Evolutionary conservation across 2,329 filamentous ascomycete species (phyloP).

Genomic region (Magnaporthiopsis incrustans): DNA sequence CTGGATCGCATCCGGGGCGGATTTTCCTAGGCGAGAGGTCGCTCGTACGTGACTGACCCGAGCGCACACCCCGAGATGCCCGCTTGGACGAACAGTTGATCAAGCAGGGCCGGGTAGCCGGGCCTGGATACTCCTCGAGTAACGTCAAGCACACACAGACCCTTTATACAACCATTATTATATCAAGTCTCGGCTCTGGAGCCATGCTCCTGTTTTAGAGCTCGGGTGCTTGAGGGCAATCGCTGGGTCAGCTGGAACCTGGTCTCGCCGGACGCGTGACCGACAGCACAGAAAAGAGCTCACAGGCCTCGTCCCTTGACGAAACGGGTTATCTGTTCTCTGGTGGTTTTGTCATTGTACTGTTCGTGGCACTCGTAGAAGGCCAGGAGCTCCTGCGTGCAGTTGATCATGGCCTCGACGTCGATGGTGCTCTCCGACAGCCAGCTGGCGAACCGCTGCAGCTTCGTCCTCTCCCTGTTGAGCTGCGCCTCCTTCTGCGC

Average conservation of each 20-base stretch:
- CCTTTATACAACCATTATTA: too few relatives aligned
- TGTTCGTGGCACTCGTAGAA: slow-evolving; percentile 67
- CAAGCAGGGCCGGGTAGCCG: too few relatives aligned
- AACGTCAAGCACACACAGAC: too few relatives aligned
- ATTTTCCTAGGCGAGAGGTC: neutral
- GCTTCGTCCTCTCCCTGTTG: slow-evolving; percentile 35
- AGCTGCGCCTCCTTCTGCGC: slow-evolving; percentile 6
- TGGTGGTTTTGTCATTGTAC: slow-evolving; percentile 51
- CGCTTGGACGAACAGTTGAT: too few relatives aligned
- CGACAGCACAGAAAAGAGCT: neutral
- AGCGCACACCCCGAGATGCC: too few relatives aligned
- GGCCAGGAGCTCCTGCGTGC: slow-evolving; percentile 84
- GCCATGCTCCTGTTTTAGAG: too few relatives aligned
- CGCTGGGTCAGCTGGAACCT: neutral
- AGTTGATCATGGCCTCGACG: slow-evolving; percentile 77
- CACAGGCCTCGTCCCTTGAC: slow-evolving; percentile 50
- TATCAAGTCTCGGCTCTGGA: too few relatives aligned
- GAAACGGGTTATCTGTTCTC: slow-evolving; percentile 51
- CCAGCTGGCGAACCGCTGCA: slow-evolving; percentile 65
- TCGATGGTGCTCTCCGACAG: slow-evolving; percentile 80
- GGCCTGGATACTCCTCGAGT: too few relatives aligned
- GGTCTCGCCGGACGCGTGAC: neutral
- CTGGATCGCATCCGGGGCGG: too few relatives aligned
- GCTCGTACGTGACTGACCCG: neutral
- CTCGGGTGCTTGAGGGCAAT: too few relatives aligned